Evolutionary conservation across 345 rosid species (phyloP), one percentile per base, ranked within the genome.

Genomic region (Eucalyptus tenuipes): DNA sequence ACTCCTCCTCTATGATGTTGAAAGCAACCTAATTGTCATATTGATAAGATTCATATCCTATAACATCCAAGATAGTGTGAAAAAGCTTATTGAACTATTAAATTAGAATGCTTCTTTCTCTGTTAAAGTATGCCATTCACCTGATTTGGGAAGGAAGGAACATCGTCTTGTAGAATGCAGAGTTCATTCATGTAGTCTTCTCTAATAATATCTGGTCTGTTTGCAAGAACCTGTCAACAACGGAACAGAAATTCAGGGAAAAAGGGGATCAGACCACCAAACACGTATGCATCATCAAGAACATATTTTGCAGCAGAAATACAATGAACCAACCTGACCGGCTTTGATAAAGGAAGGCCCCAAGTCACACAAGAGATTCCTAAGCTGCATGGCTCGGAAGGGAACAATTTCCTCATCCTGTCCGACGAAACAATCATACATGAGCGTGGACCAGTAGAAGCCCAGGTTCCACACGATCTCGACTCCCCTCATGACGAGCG

Each of bases 101-200:
- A 75, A 20, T 75, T 40, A 75, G 47, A 40, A 10, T 10, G 47
- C 84, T 24, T 75, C 84, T 75, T 20, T 40, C 9, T 75, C 15
- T 20, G 47, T 11, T 20, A 24, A 75, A 37, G 40, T 3, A 27
- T 12, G 55, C n/a, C 17, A 86, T 84, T 92, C 66, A 94, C 99
- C 98, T 96, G 95, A 92, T 96, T 97, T 47, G 99, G 98, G 89
- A 97, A 96, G 53, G 99, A 90, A 88, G 99, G 99, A 85, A 96
- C 99, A 88, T 97, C 99, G 80, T 97, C 99, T 91, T 97, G 99
- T 89, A 97, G 98, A 88, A 96, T 96, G 92, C 99, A 97, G 86
- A 97, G 98, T 91, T 97, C 99, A 88, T 94, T 96, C 99, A 97
- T 97, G 91, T 97, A 97, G 91, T 97, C 99, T 92, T 97, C 99